Base-by-base conservation (phyloP, 164 flowering plant species). In the Vitis riparia region DNA sequence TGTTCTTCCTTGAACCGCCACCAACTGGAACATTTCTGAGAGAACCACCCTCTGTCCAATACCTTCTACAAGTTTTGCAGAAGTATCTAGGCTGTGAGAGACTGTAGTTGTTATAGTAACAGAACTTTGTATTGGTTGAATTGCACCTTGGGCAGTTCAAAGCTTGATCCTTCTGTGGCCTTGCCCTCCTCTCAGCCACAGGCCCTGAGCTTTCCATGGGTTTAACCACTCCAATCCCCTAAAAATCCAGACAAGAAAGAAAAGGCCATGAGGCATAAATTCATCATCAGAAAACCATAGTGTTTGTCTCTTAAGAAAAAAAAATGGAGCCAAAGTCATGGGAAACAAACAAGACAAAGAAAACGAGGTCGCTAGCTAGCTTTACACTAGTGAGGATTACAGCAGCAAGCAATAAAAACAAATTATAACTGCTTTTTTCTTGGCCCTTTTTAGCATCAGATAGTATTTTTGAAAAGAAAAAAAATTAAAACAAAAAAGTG, bases 11-110 rank as follows among this genome's bases (percentile, higher is more conserved):
- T 27, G 87, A 84, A 10, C 86, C 87, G 2, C 89, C 89, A 14
- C 89, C 90, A 1, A 86, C 91, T 6, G 91, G 91, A 67, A 87
- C 87, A 76, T 83, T 87, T 55, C 91, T 83, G 0, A 87, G 77
- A 56, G 90, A 80, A 4, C 84, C 86, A 55, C 89, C 88, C 69
- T 79, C 78, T 49, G 88, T 82, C 89, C 89, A 85, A 55, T 83
- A 85, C 70, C 89, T 80, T 77, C 85, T 68, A 71, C 89, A 86
- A 57, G 86, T 77, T 79, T 86, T 86, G 83, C 89, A 86, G 55
- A 86, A 84, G 68, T 82, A 80, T 55, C 89, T 80, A 9, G 89
- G 89, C 75, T 86, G 89, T 51, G 85, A 59, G 3, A 86, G 81
- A 23, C 86, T 82, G 57, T 86, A 86, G 66, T 86, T 86, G 77